phyloP scores from a whole-genome alignment of 2,329 filamentous ascomycete genomes.

The Colletotrichum liriopes region DNA sequence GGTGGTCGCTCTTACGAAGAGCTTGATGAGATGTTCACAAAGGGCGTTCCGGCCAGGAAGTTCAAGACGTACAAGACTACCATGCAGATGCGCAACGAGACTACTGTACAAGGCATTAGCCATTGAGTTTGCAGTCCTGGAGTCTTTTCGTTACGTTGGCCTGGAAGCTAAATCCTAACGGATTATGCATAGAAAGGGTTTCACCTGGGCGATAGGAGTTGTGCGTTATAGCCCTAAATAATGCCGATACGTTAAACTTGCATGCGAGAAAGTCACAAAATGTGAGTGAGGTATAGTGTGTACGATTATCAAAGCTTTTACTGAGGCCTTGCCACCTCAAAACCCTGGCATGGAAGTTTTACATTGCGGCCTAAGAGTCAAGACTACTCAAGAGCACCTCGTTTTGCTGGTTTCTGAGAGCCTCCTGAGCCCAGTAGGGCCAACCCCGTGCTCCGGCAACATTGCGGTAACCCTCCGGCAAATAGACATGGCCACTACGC shows the following conservation, averaged over 20 bases:
- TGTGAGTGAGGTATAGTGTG: background rate
- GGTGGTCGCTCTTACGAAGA: slow-evolving; percentile 47
- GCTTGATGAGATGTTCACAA: slow-evolving; percentile 48
- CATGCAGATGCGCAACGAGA: slow-evolving; percentile 38
- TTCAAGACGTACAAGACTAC: slow-evolving; percentile 47
- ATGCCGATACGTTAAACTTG: background rate
- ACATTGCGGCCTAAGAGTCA: background rate
- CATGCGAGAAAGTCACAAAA: background rate
- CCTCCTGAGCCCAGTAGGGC: slow-evolving; percentile 15
- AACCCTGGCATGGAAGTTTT: background rate
- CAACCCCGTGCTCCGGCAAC: slow-evolving; percentile 5
- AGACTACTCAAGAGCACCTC: background rate
- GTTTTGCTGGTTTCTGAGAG: slow-evolving; percentile 17
- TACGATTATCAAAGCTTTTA: background rate
- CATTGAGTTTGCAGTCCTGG: background rate
- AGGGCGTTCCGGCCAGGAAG: slow-evolving; percentile 46
- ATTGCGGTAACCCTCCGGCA: slow-evolving; percentile 6
- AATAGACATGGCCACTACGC: slow-evolving; percentile 32
- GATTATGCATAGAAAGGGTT: background rate
- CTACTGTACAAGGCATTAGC: background rate
- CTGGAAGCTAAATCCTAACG: too few relatives aligned
- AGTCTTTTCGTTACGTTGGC: background rate
- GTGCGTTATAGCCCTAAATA: too few relatives aligned
- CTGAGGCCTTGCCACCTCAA: background rate
- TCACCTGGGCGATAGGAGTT: background rate